Percentiles rank a stretch among this genome's conserved stretches.
Conservation (phyloP, 768 basidiomycete species). For the Gautieria morchelliformis region DNA sequence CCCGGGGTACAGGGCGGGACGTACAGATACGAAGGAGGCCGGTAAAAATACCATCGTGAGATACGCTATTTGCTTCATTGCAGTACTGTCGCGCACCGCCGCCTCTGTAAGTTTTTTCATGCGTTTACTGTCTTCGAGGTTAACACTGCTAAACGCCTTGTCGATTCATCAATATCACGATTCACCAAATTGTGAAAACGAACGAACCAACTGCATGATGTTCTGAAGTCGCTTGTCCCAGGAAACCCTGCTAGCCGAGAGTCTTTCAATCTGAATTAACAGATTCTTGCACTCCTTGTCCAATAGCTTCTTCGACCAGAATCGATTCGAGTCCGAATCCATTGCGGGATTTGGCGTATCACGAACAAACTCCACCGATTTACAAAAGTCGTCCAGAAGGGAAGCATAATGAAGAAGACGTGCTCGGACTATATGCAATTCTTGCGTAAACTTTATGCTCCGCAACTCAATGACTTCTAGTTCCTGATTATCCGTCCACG, state of each 20-base stretch:
- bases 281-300: conserved; percentile 39
- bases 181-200: neutral
- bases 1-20: conserved; percentile 18
- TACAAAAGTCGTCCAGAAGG: conserved; percentile 44
- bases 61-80: conserved; percentile 35
- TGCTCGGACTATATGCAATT: conserved; percentile 47
- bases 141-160: conserved; percentile 54
- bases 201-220: conserved; percentile 9
- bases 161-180: neutral
- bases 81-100: conserved; percentile 32
- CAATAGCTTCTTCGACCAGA: conserved; percentile 27
- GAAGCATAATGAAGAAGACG: conserved; percentile 47
- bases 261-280: conserved; percentile 13
- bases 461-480: conserved; percentile 30
- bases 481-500: conserved; percentile 29
- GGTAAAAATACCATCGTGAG: conserved; percentile 57
- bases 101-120: conserved; percentile 44
- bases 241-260: conserved; percentile 2
- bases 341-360: conserved; percentile 42
- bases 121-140: conserved; percentile 42
- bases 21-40: conserved; percentile 27
- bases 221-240: conserved; percentile 9
- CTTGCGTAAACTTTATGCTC: conserved; percentile 36
- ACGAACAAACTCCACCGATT: conserved; percentile 39
- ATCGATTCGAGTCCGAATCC: conserved; percentile 13